These are phyloP conservation scores for Lipomyces spencermartinsiae DNA, from an alignment of 805 yeast species.

Conservation along the genomic window DNA sequence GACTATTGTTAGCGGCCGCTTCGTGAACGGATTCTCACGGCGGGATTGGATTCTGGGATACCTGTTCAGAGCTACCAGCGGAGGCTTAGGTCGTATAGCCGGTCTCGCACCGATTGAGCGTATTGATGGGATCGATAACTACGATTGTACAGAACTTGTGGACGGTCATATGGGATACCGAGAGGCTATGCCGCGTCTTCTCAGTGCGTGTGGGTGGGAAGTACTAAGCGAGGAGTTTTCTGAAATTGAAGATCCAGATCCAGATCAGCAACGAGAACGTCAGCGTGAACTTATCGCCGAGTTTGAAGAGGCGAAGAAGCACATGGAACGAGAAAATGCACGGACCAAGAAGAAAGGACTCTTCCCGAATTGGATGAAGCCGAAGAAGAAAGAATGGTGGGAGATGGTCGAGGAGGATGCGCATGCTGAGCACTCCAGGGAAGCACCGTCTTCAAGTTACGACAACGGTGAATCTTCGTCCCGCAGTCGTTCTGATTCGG, in stretches of 20 bases:
- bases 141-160: conserved; percentile 83
- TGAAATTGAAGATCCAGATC: conserved; percentile 95
- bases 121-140: conserved; percentile 74
- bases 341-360: conserved; percentile 48
- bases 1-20: conserved; percentile 86
- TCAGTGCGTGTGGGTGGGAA: conserved; percentile 74
- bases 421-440: not conserved
- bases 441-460: not conserved
- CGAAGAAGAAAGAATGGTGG: conserved; percentile 65
- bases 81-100: conserved; percentile 89
- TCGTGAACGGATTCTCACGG: conserved; percentile 86
- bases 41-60: conserved; percentile 98
- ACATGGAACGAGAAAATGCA: conserved; percentile 48
- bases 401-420: conserved; percentile 49
- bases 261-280: conserved; percentile 75
- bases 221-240: conserved; percentile 88
- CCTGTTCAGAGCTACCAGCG: conserved; percentile 91
- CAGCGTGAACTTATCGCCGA: conserved; percentile 83
- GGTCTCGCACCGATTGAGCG: conserved; percentile 79
- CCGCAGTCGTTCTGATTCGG: not conserved
- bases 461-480: not conserved
- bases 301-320: conserved; percentile 81
- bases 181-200: conserved; percentile 84
- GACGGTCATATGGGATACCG: conserved; percentile 99
- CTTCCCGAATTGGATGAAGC: conserved; percentile 52